These are phyloP conservation scores for Phytophthora brassicae DNA, from an alignment of 352 stramenopile genomes.

Conservation along the genomic window DNA sequence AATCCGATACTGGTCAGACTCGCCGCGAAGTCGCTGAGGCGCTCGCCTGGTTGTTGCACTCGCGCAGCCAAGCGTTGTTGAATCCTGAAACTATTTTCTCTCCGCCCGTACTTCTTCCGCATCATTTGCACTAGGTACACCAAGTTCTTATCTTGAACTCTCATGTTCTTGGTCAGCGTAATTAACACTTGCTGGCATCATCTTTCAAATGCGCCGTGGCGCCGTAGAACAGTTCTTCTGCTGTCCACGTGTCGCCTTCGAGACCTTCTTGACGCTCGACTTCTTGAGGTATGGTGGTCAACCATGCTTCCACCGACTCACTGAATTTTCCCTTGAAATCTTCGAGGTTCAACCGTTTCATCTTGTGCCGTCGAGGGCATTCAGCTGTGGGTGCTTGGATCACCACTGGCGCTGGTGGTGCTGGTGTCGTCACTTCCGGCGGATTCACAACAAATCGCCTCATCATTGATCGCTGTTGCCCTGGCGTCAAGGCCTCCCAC, in stretches of 20 bases:
- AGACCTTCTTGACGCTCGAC: not conserved
- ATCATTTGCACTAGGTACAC: not conserved
- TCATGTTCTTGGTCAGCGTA: not conserved
- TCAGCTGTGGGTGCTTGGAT: too few species aligned
- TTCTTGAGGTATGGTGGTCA: not conserved
- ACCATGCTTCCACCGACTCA: not conserved
- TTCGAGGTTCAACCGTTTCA: not conserved
- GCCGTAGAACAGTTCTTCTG: not conserved
- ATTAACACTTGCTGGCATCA: not conserved
- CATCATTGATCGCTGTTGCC: not conserved
- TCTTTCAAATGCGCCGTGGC: not conserved
- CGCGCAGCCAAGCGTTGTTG: not conserved
- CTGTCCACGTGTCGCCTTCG: not conserved
- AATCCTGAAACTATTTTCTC: not conserved
- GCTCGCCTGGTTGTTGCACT: constrained; percentile 1
- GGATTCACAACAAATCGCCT: not conserved
- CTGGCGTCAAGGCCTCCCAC: not conserved
- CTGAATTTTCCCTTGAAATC: not conserved
- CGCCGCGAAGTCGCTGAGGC: not conserved
- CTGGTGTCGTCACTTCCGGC: not conserved
- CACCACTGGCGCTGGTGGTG: too few species aligned
- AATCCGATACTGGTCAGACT: not conserved
- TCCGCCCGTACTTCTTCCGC: constrained; percentile 2
- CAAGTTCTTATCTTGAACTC: not conserved
- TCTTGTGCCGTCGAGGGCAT: not conserved